These are phyloP conservation scores for Eustoma russellianum DNA, from an alignment of 257 asterid species.

Conservation along the genomic window DNA sequence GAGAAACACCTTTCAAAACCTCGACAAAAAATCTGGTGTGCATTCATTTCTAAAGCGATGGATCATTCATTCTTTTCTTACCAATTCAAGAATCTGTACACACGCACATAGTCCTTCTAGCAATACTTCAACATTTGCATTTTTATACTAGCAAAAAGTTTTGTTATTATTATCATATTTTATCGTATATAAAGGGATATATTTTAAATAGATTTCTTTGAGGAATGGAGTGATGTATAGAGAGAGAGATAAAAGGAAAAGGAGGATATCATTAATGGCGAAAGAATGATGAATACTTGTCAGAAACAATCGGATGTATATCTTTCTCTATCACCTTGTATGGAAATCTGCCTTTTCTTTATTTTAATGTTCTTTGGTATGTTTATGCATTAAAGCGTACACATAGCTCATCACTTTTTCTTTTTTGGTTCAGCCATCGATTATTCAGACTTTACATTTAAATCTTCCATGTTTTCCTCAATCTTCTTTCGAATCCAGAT, in stretches of 20 bases:
- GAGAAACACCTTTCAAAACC: slow-evolving; percentile 34
- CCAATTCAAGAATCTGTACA: not conserved
- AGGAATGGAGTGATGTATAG: not conserved
- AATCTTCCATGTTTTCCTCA: too few species aligned
- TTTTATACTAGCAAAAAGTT: not conserved
- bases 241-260: not conserved
- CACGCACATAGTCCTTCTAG: too few species aligned
- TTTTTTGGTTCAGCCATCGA: slow-evolving; percentile 33
- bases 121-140: not conserved
- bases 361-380: slow-evolving; percentile 11
- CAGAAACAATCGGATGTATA: slow-evolving; percentile 3
- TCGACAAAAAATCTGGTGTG: slow-evolving; percentile 29
- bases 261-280: not conserved
- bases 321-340: slow-evolving; percentile 12
- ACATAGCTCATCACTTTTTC: too few species aligned
- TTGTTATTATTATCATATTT: slow-evolving; percentile 1
- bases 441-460: slow-evolving; percentile 25
- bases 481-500: not conserved
- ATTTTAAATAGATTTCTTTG: slow-evolving; percentile 5
- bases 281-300: too few species aligned
- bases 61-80: slow-evolving; percentile 8
- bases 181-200: not conserved
- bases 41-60: slow-evolving; percentile 27
- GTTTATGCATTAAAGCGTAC: slow-evolving; percentile 37
- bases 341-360: slow-evolving; percentile 5